These are phyloP conservation scores for Triticum monococcum DNA, from an alignment of 176 grass and related monocot species.

Conservation along the genomic window DNA sequence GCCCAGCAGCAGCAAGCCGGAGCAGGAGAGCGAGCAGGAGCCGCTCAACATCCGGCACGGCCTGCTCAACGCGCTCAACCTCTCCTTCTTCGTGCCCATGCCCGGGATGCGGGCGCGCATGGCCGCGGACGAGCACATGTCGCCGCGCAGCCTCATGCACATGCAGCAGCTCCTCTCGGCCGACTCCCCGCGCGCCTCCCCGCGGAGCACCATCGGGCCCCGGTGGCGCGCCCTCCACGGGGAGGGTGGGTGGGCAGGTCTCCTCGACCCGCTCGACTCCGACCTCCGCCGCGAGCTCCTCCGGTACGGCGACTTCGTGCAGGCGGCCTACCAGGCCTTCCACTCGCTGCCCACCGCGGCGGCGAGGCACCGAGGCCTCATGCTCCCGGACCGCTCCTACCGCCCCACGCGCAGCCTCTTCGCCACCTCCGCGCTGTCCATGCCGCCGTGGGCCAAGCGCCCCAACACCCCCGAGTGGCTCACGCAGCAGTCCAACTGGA, in stretches of 20 bases:
- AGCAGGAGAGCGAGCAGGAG: conserved; percentile 21
- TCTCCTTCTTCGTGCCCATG: conserved; percentile 62
- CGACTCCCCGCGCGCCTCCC: conserved; percentile 60
- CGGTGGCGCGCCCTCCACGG: conserved; percentile 74
- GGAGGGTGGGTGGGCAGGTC: conserved; percentile 48
- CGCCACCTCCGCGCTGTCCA: conserved; percentile 70
- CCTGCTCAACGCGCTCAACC: conserved; percentile 57
- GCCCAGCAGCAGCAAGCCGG: neutral
- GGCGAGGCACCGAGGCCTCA: conserved; percentile 46
- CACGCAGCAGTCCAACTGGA: conserved; percentile 83
- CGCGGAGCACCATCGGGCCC: conserved; percentile 56
- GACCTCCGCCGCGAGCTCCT: conserved; percentile 89
- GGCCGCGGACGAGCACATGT: conserved; percentile 69
- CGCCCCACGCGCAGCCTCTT: conserved; percentile 75
- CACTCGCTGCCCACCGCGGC: conserved; percentile 64
- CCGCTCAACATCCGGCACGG: conserved; percentile 40
- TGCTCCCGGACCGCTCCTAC: conserved; percentile 86
- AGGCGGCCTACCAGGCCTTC: conserved; percentile 82
- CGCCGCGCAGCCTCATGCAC: conserved; percentile 79
- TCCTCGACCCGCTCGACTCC: conserved; percentile 86
- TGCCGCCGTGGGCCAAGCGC: conserved; percentile 63
- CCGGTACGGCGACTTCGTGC: conserved; percentile 81
- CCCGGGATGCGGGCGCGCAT: conserved; percentile 38
- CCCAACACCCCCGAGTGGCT: conserved; percentile 74
- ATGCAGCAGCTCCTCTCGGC: conserved; percentile 82